phyloP scores from a whole-genome alignment of 1,284 basidiomycete species.

The Naganishia cerealis region DNA sequence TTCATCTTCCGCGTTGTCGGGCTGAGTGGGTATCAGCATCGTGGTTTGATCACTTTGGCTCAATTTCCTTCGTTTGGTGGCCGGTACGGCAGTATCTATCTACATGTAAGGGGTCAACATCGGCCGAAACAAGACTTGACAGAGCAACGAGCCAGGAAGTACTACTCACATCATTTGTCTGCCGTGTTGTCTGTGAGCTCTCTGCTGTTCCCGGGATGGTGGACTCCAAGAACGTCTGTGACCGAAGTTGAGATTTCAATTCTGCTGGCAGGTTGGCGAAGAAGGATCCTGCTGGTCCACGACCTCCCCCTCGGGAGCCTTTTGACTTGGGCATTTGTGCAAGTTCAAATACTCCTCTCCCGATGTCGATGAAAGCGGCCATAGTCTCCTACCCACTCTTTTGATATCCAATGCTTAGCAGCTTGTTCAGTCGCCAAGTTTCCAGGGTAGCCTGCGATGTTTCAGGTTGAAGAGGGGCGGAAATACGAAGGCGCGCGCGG shows the following conservation, averaged over 20 bases:
- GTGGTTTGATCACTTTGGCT: constrained; percentile 33
- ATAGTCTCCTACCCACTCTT: too few species aligned
- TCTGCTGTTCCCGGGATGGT: not conserved
- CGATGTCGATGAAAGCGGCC: not conserved
- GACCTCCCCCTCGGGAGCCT: constrained; percentile 3
- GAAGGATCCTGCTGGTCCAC: constrained; percentile 37
- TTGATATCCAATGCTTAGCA: too few species aligned
- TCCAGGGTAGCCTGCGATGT: not conserved
- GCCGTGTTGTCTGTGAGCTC: constrained; percentile 6
- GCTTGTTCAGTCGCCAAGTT: too few species aligned
- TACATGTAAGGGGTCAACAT: constrained; percentile 9
- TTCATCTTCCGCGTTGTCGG: constrained; percentile 5
- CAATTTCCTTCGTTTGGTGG: constrained; percentile 32
- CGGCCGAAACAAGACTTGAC: not conserved
- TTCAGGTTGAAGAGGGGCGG: constrained; percentile 16
- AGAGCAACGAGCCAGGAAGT: not conserved
- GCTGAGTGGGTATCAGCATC: constrained; percentile 20
- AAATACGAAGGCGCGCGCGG: constrained; percentile 4
- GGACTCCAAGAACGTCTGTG: constrained; percentile 31
- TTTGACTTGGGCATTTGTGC: constrained; percentile 14
- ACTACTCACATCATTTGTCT: constrained; percentile 30
- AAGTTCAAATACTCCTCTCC: not conserved
- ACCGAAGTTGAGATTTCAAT: constrained; percentile 42
- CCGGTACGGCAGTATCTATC: constrained; percentile 4
- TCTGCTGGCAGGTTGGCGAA: constrained; percentile 47